Conservation (phyloP, 2,329 filamentous ascomycete species). For the Clonostachys byssicola region DNA sequence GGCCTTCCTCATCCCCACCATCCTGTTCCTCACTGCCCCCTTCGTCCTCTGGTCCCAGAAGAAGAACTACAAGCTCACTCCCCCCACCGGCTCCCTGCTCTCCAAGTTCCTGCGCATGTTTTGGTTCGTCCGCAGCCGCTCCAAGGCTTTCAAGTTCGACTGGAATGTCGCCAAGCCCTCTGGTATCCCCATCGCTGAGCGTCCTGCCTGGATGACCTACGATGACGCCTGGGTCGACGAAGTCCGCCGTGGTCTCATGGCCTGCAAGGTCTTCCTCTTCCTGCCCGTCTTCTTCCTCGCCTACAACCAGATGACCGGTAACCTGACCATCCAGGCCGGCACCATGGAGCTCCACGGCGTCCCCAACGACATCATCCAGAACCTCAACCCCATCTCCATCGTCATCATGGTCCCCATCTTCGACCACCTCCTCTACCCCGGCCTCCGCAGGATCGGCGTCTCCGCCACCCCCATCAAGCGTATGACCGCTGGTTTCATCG, state of each 20-base stretch:
- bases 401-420: conserved; percentile 72
- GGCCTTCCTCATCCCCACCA: conserved; percentile 63
- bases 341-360: conserved; percentile 65
- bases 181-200: conserved; percentile 45
- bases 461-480: conserved; percentile 73
- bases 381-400: conserved; percentile 71
- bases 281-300: conserved; percentile 59
- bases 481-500: conserved; percentile 66
- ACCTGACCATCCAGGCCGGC: conserved; percentile 59
- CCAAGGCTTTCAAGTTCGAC: conserved; percentile 60
- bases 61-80: conserved; percentile 54
- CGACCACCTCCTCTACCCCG: conserved; percentile 66
- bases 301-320: conserved; percentile 58
- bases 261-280: conserved; percentile 69
- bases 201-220: conserved; percentile 74
- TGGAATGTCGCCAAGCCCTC: conserved; percentile 70
- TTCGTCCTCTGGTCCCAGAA: conserved; percentile 57
- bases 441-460: conserved; percentile 58
- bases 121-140: conserved; percentile 56
- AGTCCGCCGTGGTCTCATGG: conserved; percentile 63
- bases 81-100: conserved; percentile 69
- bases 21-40: conserved; percentile 59
- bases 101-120: conserved; percentile 62
- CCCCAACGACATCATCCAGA: conserved; percentile 74
- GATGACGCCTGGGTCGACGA: conserved; percentile 83